phyloP scores from a whole-genome alignment of 1,284 basidiomycete species.

The Sporisorium scitamineum region DNA sequence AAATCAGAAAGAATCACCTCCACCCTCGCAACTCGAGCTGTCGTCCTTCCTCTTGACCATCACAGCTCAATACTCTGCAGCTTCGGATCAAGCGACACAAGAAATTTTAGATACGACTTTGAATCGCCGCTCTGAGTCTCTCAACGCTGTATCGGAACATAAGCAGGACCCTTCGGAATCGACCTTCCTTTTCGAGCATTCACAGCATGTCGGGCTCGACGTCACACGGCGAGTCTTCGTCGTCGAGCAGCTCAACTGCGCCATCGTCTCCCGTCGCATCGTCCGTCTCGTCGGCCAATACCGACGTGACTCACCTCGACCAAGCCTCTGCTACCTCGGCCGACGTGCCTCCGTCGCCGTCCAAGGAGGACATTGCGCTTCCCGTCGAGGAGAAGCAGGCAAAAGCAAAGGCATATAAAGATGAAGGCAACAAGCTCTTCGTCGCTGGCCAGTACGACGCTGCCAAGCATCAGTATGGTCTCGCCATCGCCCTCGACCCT shows the following conservation, averaged over 20 bases:
- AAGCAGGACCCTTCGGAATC: background rate
- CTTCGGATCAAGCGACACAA: conserved; percentile 3
- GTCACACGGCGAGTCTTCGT: conserved; percentile 21
- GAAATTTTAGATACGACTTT: background rate
- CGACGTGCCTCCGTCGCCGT: conserved; percentile 56
- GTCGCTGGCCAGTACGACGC: conserved; percentile 54
- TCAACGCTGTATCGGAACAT: too few species aligned
- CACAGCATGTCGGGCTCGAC: conserved; percentile 22
- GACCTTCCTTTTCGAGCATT: background rate
- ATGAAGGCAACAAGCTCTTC: conserved; percentile 64
- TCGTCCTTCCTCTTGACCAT: background rate
- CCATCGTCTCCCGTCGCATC: conserved; percentile 36
- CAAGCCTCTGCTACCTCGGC: conserved; percentile 58
- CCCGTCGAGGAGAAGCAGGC: conserved; percentile 51
- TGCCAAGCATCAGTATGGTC: conserved; percentile 63
- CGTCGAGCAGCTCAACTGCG: conserved; percentile 31
- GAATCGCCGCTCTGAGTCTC: background rate
- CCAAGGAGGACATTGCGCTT: conserved; percentile 41
- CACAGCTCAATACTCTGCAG: background rate
- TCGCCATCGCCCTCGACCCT: conserved; percentile 63
- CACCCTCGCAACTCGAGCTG: background rate
- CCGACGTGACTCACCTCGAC: conserved; percentile 42
- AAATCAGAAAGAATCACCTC: background rate
- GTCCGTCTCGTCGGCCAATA: conserved; percentile 30
- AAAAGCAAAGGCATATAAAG: conserved; percentile 53